phyloP scores from a whole-genome alignment of 2,329 filamentous ascomycete genomes.

The Chalaropsis ovoidea region DNA sequence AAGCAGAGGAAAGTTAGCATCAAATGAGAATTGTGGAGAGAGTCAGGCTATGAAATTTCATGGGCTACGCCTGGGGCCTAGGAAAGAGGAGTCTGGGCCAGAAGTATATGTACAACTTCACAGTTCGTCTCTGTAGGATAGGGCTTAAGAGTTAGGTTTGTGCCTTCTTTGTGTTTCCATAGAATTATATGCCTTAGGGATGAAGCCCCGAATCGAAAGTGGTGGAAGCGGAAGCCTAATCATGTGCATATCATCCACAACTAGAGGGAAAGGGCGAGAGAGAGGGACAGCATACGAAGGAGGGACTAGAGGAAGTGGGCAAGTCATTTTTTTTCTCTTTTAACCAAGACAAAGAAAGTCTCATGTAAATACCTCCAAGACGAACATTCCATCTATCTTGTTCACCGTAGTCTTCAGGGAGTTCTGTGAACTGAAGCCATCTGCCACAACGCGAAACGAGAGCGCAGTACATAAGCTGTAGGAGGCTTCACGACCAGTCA shows the following conservation, averaged over 20 bases:
- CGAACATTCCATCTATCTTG: not conserved
- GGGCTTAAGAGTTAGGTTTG: slow-evolving; percentile 14
- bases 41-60: not conserved
- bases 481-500: too few species aligned
- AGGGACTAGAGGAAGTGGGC: not conserved
- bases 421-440: not conserved
- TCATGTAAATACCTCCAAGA: not conserved
- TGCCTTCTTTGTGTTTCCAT: not conserved
- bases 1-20: not conserved
- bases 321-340: not conserved
- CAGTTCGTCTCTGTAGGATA: not conserved
- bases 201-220: not conserved
- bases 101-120: slow-evolving; percentile 1
- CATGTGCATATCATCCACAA: not conserved
- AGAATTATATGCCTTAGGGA: not conserved
- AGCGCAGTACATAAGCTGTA: too few species aligned
- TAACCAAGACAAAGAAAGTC: not conserved
- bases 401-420: not conserved
- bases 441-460: too few species aligned
- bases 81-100: not conserved
- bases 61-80: not conserved
- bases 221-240: not conserved
- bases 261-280: not conserved
- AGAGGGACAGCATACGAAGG: not conserved
- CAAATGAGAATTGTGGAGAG: not conserved